phyloP scores from a whole-genome alignment of 768 basidiomycete species.

The Nevesoporus exiguus region DNA sequence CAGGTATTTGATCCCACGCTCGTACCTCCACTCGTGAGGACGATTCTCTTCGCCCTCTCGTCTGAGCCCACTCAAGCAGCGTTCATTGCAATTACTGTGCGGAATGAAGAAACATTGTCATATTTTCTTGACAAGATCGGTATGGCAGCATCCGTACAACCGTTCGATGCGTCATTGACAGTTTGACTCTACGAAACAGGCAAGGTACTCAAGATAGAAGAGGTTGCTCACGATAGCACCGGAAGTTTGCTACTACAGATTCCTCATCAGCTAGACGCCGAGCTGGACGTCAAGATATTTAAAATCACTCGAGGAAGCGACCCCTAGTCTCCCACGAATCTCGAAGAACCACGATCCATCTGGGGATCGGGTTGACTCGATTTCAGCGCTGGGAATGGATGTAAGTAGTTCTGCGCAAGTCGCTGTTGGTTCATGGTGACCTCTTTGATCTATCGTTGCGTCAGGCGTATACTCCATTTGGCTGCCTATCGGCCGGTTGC shows the following conservation, averaged over 20 bases:
- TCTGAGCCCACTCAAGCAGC: slow-evolving; percentile 15
- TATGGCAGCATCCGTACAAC: slow-evolving; percentile 13
- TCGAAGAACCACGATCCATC: slow-evolving; percentile 13
- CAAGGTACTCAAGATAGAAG: slow-evolving; percentile 27
- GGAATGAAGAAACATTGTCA: slow-evolving; percentile 52
- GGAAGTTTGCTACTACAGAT: slow-evolving; percentile 23
- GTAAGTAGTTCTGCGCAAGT: neutral
- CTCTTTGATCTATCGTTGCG: slow-evolving; percentile 6
- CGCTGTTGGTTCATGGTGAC: slow-evolving; percentile 10
- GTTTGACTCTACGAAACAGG: slow-evolving; percentile 10
- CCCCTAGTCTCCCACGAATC: slow-evolving; percentile 1
- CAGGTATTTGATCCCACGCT: slow-evolving; percentile 69
- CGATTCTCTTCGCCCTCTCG: slow-evolving; percentile 37
- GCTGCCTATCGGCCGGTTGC: slow-evolving; percentile 1
- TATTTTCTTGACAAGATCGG: slow-evolving; percentile 41
- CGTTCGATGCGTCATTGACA: neutral
- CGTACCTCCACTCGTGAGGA: slow-evolving; percentile 53
- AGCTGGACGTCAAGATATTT: slow-evolving; percentile 44
- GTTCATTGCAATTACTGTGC: slow-evolving; percentile 42
- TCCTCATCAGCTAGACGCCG: slow-evolving; percentile 33
- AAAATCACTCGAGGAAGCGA: slow-evolving; percentile 31
- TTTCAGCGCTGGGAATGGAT: neutral
- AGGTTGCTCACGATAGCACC: slow-evolving; percentile 16
- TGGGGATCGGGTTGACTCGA: slow-evolving; percentile 11
- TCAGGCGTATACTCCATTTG: slow-evolving; percentile 3